Evolutionary conservation across 2,329 filamentous ascomycete genomes (phyloP).

Genomic region (Colletotrichum orbiculare): DNA sequence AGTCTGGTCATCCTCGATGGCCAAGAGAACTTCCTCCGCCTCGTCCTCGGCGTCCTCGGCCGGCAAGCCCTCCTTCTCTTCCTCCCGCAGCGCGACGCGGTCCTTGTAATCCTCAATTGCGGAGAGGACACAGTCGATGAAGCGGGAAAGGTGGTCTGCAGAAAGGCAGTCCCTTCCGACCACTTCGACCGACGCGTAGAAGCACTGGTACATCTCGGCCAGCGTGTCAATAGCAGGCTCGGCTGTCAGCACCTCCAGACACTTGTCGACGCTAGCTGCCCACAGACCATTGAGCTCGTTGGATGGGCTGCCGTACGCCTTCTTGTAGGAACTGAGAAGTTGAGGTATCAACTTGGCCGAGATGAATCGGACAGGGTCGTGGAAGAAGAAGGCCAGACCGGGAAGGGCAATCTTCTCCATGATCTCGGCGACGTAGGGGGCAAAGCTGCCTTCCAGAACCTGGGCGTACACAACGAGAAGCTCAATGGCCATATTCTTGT

Average conservation of each 20-base stretch:
- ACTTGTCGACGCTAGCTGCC: conserved; percentile 86
- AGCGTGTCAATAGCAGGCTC: conserved; percentile 97
- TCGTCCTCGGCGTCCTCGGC: conserved; percentile 92
- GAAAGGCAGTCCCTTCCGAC: conserved; percentile 87
- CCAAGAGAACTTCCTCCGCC: conserved; percentile 85
- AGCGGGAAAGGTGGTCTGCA: conserved; percentile 81
- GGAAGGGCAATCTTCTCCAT: conserved; percentile 97
- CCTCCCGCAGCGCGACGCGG: conserved; percentile 83
- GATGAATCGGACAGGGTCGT: conserved; percentile 94
- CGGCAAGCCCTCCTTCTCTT: conserved; percentile 79
- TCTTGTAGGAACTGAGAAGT: conserved; percentile 93
- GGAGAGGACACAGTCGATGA: conserved; percentile 86
- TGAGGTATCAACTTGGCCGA: conserved; percentile 95
- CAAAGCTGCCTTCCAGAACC: conserved; percentile 91
- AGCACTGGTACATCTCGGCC: conserved; percentile 99
- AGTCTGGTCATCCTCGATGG: conserved; percentile 97
- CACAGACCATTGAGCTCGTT: conserved; percentile 85
- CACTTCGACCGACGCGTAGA: conserved; percentile 97
- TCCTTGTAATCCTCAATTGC: conserved; percentile 93
- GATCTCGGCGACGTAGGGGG: conserved; percentile 89
- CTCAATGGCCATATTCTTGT: conserved; percentile 99
- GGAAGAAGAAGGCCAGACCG: conserved; percentile 97
- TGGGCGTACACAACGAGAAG: conserved; percentile 97
- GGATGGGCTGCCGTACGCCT: conserved; percentile 84
- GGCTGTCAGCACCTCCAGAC: conserved; percentile 91